These are phyloP conservation scores for Apiospora rasikravindrae DNA, from an alignment of 2,329 filamentous ascomycete genomes.

Conservation along the genomic window DNA sequence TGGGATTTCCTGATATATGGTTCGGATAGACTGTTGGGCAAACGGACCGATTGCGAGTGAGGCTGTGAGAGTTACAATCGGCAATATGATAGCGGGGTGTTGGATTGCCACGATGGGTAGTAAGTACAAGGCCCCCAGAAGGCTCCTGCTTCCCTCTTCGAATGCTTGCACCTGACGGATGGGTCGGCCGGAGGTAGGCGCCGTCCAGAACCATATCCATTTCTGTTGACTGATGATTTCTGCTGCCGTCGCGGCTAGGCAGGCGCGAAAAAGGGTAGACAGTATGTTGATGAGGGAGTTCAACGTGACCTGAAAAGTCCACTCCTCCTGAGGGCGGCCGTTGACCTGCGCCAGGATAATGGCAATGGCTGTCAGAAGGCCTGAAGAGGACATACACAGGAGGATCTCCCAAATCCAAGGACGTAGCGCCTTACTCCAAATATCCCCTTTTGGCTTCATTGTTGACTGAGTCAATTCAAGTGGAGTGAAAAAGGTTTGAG, in stretches of 20 bases:
- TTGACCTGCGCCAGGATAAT: not conserved
- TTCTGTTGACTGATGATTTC: constrained; percentile 16
- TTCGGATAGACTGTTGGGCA: constrained; percentile 5
- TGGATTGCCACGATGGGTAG: not conserved
- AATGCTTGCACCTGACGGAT: not conserved
- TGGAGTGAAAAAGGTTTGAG: no score
- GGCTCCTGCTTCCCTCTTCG: not conserved
- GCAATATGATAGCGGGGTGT: not conserved
- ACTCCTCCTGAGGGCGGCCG: not conserved
- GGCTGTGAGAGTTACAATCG: not conserved
- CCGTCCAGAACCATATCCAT: constrained; percentile 18
- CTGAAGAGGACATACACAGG: not conserved
- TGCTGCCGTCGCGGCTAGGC: not conserved
- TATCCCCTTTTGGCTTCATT: no score
- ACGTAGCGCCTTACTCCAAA: not conserved
- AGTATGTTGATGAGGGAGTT: constrained; percentile 11
- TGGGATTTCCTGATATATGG: not conserved
- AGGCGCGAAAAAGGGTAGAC: constrained; percentile 3
- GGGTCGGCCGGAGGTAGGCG: not conserved
- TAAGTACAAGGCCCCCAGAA: not conserved
- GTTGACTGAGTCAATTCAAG: no score
- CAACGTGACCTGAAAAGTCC: not conserved
- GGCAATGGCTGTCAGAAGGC: not conserved
- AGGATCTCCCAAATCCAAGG: constrained; percentile 7
- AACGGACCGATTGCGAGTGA: not conserved